phyloP scores from a whole-genome alignment of 345 rosid genomes.

The Viola odorata region DNA sequence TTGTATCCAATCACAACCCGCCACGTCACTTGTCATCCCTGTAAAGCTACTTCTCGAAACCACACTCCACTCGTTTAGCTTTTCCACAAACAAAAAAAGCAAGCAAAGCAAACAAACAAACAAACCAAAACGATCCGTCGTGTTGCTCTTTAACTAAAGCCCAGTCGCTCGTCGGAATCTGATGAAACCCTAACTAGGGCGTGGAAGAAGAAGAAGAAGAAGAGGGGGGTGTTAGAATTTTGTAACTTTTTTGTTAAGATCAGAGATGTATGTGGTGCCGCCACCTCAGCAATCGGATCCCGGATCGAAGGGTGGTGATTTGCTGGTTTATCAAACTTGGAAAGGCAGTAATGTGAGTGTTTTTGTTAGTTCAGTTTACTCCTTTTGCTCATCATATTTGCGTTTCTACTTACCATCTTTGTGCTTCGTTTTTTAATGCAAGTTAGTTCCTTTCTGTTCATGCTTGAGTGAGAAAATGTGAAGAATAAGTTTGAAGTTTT shows the following conservation, averaged over 20 bases:
- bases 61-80: not conserved
- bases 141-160: too few species aligned
- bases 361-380: not conserved
- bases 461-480: too few species aligned
- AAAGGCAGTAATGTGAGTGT: slow-evolving; percentile 25
- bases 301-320: slow-evolving; percentile 39
- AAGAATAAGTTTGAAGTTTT: too few species aligned
- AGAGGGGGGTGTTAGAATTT: not conserved
- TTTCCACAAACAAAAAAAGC: not conserved
- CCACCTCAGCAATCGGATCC: slow-evolving; percentile 77
- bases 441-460: too few species aligned
- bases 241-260: not conserved
- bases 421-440: not conserved
- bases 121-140: not conserved
- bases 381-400: not conserved
- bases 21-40: not conserved
- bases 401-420: not conserved
- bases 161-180: slow-evolving; percentile 1
- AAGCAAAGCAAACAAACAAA: not conserved
- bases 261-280: slow-evolving; percentile 83
- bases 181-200: slow-evolving; percentile 1
- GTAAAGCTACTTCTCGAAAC: not conserved
- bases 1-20: not conserved
- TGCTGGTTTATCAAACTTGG: slow-evolving; percentile 29
- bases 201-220: not conserved